Conservation (phyloP, 2,329 filamentous ascomycete species). For the Bipolaris gigantea region DNA sequence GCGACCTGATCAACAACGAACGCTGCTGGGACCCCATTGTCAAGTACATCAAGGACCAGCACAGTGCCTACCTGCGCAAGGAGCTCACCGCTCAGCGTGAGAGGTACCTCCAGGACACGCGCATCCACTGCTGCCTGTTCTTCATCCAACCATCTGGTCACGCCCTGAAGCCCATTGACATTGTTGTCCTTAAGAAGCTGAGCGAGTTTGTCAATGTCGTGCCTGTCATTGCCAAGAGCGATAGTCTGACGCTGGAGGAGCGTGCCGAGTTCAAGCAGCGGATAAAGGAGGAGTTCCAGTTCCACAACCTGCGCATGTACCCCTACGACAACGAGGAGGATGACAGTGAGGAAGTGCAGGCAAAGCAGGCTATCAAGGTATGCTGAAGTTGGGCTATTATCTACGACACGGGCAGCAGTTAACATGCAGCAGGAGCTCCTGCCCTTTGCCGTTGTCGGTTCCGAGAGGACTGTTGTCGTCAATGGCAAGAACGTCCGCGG, state of each 20-base stretch:
- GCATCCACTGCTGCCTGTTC: constrained; percentile 99
- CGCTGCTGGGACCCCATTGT: constrained; percentile 99
- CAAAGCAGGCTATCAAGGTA: constrained; percentile 98
- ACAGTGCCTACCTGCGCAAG: constrained; percentile 98
- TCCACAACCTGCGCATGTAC: constrained; percentile 99
- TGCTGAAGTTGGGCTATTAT: constrained; percentile 15
- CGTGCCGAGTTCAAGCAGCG: constrained; percentile 92
- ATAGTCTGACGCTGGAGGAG: constrained; percentile 94
- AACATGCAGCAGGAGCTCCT: constrained; percentile 72
- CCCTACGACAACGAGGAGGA: constrained; percentile 99
- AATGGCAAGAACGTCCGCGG: constrained; percentile 96
- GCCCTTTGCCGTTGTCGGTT: constrained; percentile 96
- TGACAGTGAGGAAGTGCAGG: constrained; percentile 89
- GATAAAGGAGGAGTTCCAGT: constrained; percentile 99
- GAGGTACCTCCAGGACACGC: constrained; percentile 98
- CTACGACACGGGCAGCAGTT: constrained; percentile 26
- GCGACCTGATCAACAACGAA: constrained; percentile 99
- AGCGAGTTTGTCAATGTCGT: constrained; percentile 99
- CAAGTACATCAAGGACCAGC: constrained; percentile 99
- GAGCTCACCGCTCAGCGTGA: constrained; percentile 98
- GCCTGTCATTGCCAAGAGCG: constrained; percentile 97
- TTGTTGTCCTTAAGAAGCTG: constrained; percentile 98
- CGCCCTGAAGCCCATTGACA: constrained; percentile 98
- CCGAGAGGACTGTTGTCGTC: constrained; percentile 96
- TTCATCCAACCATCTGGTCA: constrained; percentile 99